phyloP scores from a whole-genome alignment of 305 asterid species.

The Plantago coronopus region DNA sequence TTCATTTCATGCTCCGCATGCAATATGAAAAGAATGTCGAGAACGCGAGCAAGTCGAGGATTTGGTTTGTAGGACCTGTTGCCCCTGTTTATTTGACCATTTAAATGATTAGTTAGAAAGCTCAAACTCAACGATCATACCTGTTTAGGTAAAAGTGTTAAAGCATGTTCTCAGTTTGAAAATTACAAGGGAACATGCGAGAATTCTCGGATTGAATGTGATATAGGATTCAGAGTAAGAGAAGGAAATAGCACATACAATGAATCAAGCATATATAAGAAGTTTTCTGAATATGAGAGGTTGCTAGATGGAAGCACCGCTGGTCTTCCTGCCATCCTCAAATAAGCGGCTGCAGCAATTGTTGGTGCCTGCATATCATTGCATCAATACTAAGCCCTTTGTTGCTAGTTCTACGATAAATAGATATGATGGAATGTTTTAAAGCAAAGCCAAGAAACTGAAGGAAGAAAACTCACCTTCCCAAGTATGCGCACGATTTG shows the following conservation, averaged over 20 bases:
- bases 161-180: conserved; percentile 6
- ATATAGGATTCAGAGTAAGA: not conserved
- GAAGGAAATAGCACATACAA: conserved; percentile 46
- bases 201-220: conserved; percentile 10
- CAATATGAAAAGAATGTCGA: conserved; percentile 86
- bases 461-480: conserved; percentile 41
- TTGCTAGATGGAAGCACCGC: conserved; percentile 88
- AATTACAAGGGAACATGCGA: conserved; percentile 16
- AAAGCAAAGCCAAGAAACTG: conserved; percentile 4
- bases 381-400: conserved; percentile 22
- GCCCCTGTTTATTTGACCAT: conserved; percentile 58
- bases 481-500: conserved; percentile 95
- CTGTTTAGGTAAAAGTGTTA: not conserved
- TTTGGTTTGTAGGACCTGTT: conserved; percentile 88
- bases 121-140: conserved; percentile 11
- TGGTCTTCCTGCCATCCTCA: conserved; percentile 95
- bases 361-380: conserved; percentile 76
- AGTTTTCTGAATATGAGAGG: conserved; percentile 73
- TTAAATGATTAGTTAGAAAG: conserved; percentile 23
- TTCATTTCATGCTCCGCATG: conserved; percentile 99
- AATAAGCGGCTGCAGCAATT: conserved; percentile 93
- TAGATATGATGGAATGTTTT: conserved; percentile 2
- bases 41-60: conserved; percentile 93
- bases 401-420: conserved; percentile 5
- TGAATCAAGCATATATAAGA: conserved; percentile 96